Evolutionary conservation across 129 eudicot genomes (phyloP).

Genomic region (Escallonia herrerae): DNA sequence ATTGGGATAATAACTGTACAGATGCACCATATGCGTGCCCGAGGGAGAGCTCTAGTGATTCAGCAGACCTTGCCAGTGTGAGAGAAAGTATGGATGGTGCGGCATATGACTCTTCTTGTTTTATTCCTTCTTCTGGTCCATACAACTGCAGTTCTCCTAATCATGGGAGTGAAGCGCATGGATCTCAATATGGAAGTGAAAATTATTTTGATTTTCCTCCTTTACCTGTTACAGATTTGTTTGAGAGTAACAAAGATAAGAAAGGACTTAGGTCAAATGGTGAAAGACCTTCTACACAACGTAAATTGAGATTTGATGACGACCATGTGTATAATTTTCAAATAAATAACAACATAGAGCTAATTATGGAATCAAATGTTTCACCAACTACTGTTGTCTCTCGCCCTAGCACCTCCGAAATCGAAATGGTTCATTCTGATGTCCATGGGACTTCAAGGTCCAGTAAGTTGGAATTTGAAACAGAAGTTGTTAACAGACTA

Average conservation of each 20-base stretch:
- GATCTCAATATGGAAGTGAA: constrained; percentile 34
- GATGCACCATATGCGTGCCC: constrained; percentile 34
- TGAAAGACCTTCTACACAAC: constrained; percentile 37
- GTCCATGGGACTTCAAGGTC: constrained; percentile 27
- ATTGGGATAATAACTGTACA: constrained; percentile 37
- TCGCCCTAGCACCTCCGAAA: constrained; percentile 36
- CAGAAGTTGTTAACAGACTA: constrained; percentile 40
- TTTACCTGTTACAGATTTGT: constrained; percentile 73
- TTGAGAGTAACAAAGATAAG: constrained; percentile 35
- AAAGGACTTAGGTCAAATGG: constrained; percentile 32
- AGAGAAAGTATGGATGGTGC: constrained; percentile 48
- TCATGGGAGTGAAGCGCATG: constrained; percentile 35
- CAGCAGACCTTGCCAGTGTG: constrained; percentile 38
- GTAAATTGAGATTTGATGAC: constrained; percentile 46
- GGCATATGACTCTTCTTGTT: constrained; percentile 54
- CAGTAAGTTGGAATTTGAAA: constrained; percentile 37
- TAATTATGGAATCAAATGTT: constrained; percentile 55
- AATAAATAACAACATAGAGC: constrained; percentile 70
- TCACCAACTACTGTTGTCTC: constrained; percentile 24
- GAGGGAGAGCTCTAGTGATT: constrained; percentile 46
- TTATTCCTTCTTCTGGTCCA: constrained; percentile 39
- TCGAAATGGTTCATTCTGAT: constrained; percentile 23
- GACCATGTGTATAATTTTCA: constrained; percentile 71
- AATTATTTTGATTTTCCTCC: constrained; percentile 73
- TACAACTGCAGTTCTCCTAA: constrained; percentile 31